phyloP scores from a whole-genome alignment of 306 rosid genomes.

The Medicago lupulina region DNA sequence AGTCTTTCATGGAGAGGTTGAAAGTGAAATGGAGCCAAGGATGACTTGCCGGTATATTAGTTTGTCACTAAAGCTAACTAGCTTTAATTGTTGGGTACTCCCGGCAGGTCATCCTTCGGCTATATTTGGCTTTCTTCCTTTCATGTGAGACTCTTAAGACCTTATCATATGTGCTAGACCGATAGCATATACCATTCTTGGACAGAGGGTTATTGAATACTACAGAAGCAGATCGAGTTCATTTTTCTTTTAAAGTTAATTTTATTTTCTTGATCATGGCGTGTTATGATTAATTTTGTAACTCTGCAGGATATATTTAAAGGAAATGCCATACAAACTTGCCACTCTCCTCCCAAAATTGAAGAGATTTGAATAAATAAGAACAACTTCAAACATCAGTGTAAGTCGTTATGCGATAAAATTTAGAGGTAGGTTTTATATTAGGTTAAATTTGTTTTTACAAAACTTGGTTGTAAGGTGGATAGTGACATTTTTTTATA shows the following conservation, averaged over 20 bases:
- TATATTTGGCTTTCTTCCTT: constrained; percentile 44
- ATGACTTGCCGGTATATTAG: constrained; percentile 52
- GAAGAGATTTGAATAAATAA: too few species aligned
- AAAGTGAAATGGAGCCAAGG: constrained; percentile 54
- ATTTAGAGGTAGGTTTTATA: too few species aligned
- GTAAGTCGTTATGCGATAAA: too few species aligned
- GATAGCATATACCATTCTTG: neutral
- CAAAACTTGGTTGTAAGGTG: too few species aligned
- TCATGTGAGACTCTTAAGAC: constrained; percentile 39
- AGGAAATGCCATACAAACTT: too few species aligned
- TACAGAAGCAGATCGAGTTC: neutral
- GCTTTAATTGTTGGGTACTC: neutral
- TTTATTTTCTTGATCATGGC: too few species aligned
- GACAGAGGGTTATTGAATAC: neutral
- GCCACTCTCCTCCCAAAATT: too few species aligned
- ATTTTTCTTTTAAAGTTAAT: neutral
- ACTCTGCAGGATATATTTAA: neutral
- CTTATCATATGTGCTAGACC: too few species aligned
- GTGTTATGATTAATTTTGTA: neutral
- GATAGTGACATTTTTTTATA: too few species aligned
- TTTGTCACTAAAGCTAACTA: neutral
- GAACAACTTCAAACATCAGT: too few species aligned
- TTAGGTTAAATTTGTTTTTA: too few species aligned
- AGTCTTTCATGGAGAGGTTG: constrained; percentile 48
- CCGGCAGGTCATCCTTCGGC: constrained; percentile 45